Conservation (phyloP, 257 asterid species). For the Galeopsis tetrahit region DNA sequence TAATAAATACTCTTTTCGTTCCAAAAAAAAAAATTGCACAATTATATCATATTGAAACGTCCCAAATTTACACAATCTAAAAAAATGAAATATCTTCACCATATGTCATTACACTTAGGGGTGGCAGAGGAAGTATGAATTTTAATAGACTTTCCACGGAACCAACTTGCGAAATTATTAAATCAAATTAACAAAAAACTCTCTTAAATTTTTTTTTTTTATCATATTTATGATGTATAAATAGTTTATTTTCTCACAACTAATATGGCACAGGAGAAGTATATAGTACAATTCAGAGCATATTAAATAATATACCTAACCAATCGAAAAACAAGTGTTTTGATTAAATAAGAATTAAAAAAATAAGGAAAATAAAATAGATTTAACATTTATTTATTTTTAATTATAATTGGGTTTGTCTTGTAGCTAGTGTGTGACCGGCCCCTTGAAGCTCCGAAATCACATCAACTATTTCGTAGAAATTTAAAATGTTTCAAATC, state of each 20-base stretch:
- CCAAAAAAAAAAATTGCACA: too few relatives aligned
- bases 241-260: not conserved
- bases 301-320: not conserved
- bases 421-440: constrained; percentile 2
- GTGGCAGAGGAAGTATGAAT: too few relatives aligned
- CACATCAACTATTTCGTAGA: constrained; percentile 36
- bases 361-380: not conserved
- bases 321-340: not conserved
- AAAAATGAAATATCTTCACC: too few relatives aligned
- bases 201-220: too few relatives aligned
- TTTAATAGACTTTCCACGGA: too few relatives aligned
- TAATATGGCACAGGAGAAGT: not conserved
- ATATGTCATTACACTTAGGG: too few relatives aligned
- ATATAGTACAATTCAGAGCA: not conserved
- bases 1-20: too few relatives aligned
- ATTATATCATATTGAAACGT: too few relatives aligned
- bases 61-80: too few relatives aligned
- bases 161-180: too few relatives aligned
- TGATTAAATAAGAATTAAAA: not conserved
- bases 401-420: not conserved
- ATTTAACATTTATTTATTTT: not conserved
- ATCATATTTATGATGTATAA: too few relatives aligned
- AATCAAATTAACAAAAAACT: too few relatives aligned
- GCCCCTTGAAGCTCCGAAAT: constrained; percentile 35
- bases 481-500: constrained; percentile 28